These are phyloP conservation scores for Fusarium succisae DNA, from an alignment of 2,329 filamentous ascomycete species.

Conservation along the genomic window DNA sequence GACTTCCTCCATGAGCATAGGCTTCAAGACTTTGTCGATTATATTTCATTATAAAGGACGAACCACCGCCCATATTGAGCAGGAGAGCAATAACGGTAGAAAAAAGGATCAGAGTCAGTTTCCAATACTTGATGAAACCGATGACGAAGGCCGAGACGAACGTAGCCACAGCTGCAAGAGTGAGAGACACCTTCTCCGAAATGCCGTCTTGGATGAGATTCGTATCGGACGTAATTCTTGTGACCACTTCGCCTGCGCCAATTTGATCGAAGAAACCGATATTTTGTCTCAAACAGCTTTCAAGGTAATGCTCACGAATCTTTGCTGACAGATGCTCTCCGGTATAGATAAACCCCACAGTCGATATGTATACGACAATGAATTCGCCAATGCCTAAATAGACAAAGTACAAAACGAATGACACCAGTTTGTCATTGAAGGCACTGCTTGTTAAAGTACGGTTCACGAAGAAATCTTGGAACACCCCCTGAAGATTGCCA, in stretches of 20 bases:
- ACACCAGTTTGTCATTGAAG: slow-evolving; percentile 69
- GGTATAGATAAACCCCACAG: slow-evolving; percentile 89
- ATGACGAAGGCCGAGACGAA: slow-evolving; percentile 92
- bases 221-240: slow-evolving; percentile 91
- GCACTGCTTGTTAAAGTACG: slow-evolving; percentile 54
- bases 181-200: slow-evolving; percentile 86
- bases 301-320: slow-evolving; percentile 84
- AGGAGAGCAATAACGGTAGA: slow-evolving; percentile 84
- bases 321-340: slow-evolving; percentile 82
- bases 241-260: slow-evolving; percentile 92
- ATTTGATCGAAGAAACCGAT: slow-evolving; percentile 94
- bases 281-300: slow-evolving; percentile 86
- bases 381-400: slow-evolving; percentile 88
- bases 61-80: slow-evolving; percentile 78
- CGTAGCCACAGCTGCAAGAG: slow-evolving; percentile 78
- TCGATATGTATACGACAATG: slow-evolving; percentile 77
- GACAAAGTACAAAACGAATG: slow-evolving; percentile 82
- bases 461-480: slow-evolving; percentile 68
- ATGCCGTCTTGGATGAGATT: slow-evolving; percentile 95
- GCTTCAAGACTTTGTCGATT: slow-evolving; percentile 81
- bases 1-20: slow-evolving; percentile 84
- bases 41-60: slow-evolving; percentile 79
- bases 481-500: slow-evolving; percentile 77
- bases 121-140: slow-evolving; percentile 91
- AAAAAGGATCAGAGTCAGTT: slow-evolving; percentile 85